Evolutionary conservation across 768 basidiomycete species (phyloP).

Genomic region (Boletus reticuloceps): DNA sequence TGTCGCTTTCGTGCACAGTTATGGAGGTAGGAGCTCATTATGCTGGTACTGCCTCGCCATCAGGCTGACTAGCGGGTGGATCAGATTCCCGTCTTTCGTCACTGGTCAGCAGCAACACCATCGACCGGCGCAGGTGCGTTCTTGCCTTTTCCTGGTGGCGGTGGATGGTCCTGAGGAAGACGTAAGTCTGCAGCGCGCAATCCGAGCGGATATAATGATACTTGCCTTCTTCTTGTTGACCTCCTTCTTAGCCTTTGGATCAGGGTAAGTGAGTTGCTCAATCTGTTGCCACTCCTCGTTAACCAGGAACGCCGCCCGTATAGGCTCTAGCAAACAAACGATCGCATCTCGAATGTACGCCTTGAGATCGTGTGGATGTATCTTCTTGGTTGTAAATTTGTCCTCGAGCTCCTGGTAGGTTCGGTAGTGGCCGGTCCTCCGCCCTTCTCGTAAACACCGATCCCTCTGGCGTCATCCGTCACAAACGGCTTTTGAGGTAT

Average conservation of each 20-base stretch:
- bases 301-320: slow-evolving; percentile 52
- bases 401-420: slow-evolving; percentile 63
- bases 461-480: slow-evolving; percentile 56
- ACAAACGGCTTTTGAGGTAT: slow-evolving; percentile 78
- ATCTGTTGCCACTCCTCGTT: slow-evolving; percentile 79
- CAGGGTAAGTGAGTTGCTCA: slow-evolving; percentile 82
- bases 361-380: slow-evolving; percentile 94
- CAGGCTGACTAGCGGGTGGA: background rate
- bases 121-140: slow-evolving; percentile 31
- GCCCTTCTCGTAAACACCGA: too few species aligned
- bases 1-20: too few species aligned
- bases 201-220: background rate
- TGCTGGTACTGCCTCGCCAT: too few species aligned
- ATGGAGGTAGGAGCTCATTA: too few species aligned
- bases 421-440: slow-evolving; percentile 69
- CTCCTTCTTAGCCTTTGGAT: slow-evolving; percentile 62
- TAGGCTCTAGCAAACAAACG: slow-evolving; percentile 45
- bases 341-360: slow-evolving; percentile 70
- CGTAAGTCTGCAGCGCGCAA: background rate
- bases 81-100: background rate
- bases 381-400: slow-evolving; percentile 69
- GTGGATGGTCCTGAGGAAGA: slow-evolving; percentile 63
- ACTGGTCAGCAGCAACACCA: background rate
- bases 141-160: slow-evolving; percentile 77
- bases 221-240: slow-evolving; percentile 60